phyloP scores from a whole-genome alignment of 495 filamentous ascomycete species.

The Lasiosphaeria miniovina region DNA sequence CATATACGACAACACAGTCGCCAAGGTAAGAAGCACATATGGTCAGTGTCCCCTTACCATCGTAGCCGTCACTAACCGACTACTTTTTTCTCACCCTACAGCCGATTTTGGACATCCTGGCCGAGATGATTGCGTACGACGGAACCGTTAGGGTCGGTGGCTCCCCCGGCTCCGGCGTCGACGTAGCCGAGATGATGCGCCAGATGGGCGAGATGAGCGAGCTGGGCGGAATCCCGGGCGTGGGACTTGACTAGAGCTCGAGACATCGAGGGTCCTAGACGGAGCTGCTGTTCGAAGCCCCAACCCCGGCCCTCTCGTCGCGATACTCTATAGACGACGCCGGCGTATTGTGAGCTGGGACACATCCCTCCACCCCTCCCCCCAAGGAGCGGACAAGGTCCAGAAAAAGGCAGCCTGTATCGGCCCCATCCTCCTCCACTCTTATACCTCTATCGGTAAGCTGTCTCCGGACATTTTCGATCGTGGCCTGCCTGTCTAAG shows the following conservation, averaged over 20 bases:
- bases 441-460: background rate
- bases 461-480: background rate
- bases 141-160: constrained; percentile 61
- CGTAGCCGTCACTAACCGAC: constrained; percentile 18
- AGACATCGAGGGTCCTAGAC: constrained; percentile 1
- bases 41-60: background rate
- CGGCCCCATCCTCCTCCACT: background rate
- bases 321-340: background rate
- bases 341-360: too few species aligned
- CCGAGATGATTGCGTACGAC: constrained; percentile 96
- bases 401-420: background rate
- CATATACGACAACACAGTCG: constrained; percentile 97
- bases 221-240: constrained; percentile 35
- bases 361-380: too few species aligned
- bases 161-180: constrained; percentile 34
- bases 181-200: constrained; percentile 36
- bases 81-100: constrained; percentile 27
- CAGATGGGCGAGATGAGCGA: constrained; percentile 27
- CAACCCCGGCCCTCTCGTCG: background rate
- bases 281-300: background rate
- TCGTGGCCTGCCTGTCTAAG: background rate
- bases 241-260: constrained; percentile 42
- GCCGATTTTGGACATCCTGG: constrained; percentile 90
- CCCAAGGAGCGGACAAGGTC: background rate
- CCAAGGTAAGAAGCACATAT: constrained; percentile 57